Conservation (phyloP, 163 green algal species). For the Volvox carteri region DNA sequence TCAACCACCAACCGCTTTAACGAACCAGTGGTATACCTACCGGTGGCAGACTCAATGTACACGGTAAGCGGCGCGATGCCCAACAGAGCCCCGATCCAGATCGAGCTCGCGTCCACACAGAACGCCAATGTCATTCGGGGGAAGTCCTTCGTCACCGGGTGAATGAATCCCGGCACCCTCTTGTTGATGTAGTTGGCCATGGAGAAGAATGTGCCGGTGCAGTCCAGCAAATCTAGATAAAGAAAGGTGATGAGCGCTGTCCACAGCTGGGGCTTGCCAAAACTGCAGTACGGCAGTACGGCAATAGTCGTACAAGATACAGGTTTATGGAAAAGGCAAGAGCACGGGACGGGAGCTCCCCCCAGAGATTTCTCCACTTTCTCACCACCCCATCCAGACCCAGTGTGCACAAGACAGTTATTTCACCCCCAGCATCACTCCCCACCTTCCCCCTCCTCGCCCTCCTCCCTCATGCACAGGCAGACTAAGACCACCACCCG, state of each 20-base stretch:
- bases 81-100: constrained; percentile 84
- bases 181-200: constrained; percentile 72
- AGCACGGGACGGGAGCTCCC: no score
- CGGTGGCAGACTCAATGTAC: constrained; percentile 62
- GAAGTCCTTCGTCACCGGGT: constrained; percentile 57
- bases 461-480: no score
- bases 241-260: constrained; percentile 79
- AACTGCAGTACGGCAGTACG: constrained; percentile 14
- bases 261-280: constrained; percentile 64
- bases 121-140: constrained; percentile 70
- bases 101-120: constrained; percentile 83
- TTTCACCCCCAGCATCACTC: no score
- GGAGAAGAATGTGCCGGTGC: constrained; percentile 67
- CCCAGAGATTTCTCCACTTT: no score
- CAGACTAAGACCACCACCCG: no score
- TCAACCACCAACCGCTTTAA: no score
- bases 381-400: no score
- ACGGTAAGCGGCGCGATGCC: constrained; percentile 81
- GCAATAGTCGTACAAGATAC: no score
- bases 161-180: constrained; percentile 66
- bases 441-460: no score
- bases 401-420: no score
- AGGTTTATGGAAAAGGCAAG: no score
- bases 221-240: constrained; percentile 79
- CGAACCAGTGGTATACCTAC: not conserved